Evolutionary conservation across 306 rosid genomes (phyloP).

Genomic region (Adenanthera pavonina): DNA sequence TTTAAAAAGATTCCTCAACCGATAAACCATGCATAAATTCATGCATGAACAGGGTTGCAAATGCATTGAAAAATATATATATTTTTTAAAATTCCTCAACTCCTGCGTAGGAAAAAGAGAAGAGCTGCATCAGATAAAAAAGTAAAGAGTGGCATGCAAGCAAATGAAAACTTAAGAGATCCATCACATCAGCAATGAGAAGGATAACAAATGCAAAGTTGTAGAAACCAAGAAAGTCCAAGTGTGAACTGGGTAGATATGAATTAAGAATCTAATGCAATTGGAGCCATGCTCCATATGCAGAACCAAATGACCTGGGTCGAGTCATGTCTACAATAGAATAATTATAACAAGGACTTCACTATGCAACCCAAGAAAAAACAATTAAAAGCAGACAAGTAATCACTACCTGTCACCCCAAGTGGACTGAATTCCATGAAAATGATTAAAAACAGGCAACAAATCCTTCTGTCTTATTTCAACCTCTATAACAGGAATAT

Average conservation of each 20-base stretch:
- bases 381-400: slow-evolving; percentile 3
- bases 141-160: background rate
- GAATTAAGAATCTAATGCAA: slow-evolving; percentile 23
- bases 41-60: background rate
- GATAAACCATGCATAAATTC: slow-evolving; percentile 3
- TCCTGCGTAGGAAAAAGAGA: background rate
- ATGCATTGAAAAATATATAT: background rate
- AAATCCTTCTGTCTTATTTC: slow-evolving; percentile 84
- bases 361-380: background rate
- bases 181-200: slow-evolving; percentile 2
- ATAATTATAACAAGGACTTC: background rate
- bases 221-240: slow-evolving; percentile 26
- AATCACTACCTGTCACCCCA: slow-evolving; percentile 81
- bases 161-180: background rate
- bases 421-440: slow-evolving; percentile 63
- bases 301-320: slow-evolving; percentile 15
- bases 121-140: background rate
- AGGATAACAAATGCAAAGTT: slow-evolving; percentile 21
- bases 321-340: background rate
- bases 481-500: slow-evolving; percentile 63
- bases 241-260: background rate
- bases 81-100: background rate
- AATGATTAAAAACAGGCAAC: slow-evolving; percentile 81
- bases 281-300: slow-evolving; percentile 26
- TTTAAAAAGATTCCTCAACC: background rate